phyloP scores from a whole-genome alignment of 148 eudicot genomes.

The Fagopyrum tataricum region DNA sequence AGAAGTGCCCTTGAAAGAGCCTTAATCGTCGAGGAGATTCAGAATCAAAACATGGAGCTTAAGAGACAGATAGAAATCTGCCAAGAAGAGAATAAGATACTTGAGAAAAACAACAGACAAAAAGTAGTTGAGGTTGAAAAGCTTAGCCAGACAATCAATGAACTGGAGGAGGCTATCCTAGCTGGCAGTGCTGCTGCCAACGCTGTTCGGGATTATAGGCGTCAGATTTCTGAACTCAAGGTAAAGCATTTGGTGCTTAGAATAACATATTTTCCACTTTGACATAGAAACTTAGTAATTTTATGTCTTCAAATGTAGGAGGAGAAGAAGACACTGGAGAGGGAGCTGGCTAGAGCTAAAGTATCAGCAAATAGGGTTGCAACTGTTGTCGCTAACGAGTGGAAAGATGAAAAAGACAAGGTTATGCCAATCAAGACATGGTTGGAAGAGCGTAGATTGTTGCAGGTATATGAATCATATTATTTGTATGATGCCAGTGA shows the following conservation, averaged over 20 bases:
- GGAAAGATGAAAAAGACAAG: slow-evolving; percentile 90
- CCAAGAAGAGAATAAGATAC: slow-evolving; percentile 80
- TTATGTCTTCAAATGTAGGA: slow-evolving; percentile 33
- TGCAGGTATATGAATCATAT: slow-evolving; percentile 42
- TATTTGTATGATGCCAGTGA: neutral
- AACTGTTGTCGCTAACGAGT: slow-evolving; percentile 78
- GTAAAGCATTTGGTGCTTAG: slow-evolving; percentile 21
- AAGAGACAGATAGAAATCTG: slow-evolving; percentile 81
- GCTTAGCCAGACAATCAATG: slow-evolving; percentile 63
- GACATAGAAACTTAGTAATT: neutral
- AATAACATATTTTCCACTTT: neutral
- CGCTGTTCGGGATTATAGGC: slow-evolving; percentile 55
- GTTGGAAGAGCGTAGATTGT: slow-evolving; percentile 72
- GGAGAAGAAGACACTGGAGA: slow-evolving; percentile 79
- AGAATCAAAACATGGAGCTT: slow-evolving; percentile 76
- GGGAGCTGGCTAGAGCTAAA: slow-evolving; percentile 82
- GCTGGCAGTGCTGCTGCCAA: slow-evolving; percentile 87
- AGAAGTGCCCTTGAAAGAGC: slow-evolving; percentile 91
- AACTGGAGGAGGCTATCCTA: slow-evolving; percentile 86
- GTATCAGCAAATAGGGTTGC: slow-evolving; percentile 91
- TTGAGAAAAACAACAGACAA: slow-evolving; percentile 77
- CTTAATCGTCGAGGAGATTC: slow-evolving; percentile 81
- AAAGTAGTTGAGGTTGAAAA: slow-evolving; percentile 82
- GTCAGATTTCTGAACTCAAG: slow-evolving; percentile 63
- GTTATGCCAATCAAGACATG: slow-evolving; percentile 96